Evolutionary conservation across 1,284 basidiomycete species (phyloP).

Genomic region (Wolfiporia cocos): DNA sequence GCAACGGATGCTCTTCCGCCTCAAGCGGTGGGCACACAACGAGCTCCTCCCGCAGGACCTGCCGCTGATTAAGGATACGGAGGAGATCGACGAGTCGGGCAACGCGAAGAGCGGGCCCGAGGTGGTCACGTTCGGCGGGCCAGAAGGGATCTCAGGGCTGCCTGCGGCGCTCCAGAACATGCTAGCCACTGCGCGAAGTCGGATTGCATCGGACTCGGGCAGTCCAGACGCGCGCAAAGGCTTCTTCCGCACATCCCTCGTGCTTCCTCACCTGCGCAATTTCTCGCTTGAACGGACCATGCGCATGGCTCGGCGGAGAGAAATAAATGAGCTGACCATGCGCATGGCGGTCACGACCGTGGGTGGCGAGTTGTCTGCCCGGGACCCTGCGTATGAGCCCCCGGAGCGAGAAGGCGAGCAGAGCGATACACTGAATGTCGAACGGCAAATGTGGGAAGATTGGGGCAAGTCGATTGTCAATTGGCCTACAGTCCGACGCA

Average conservation of each 20-base stretch:
- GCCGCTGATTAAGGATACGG: slow-evolving; percentile 41
- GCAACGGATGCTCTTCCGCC: slow-evolving; percentile 56
- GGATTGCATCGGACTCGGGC: slow-evolving; percentile 6
- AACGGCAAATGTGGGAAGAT: slow-evolving; percentile 56
- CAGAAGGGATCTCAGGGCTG: slow-evolving; percentile 21
- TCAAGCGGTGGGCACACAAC: slow-evolving; percentile 66
- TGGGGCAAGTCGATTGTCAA: slow-evolving; percentile 65
- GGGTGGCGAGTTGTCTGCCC: slow-evolving; percentile 57
- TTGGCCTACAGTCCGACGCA: slow-evolving; percentile 62
- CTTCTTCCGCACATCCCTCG: slow-evolving; percentile 68
- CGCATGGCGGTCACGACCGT: slow-evolving; percentile 72
- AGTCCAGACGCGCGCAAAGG: slow-evolving; percentile 24
- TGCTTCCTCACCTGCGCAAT: slow-evolving; percentile 64
- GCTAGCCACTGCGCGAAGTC: slow-evolving; percentile 12
- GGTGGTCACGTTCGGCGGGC: slow-evolving; percentile 45
- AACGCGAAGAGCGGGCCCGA: slow-evolving; percentile 32
- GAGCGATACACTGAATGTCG: slow-evolving; percentile 9
- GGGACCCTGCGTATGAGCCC: slow-evolving; percentile 16
- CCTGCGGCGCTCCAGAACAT: slow-evolving; percentile 18
- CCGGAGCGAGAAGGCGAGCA: slow-evolving; percentile 10
- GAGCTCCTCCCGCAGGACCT: slow-evolving; percentile 49
- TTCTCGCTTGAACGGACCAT: slow-evolving; percentile 46
- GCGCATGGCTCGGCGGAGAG: slow-evolving; percentile 56
- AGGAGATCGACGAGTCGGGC: slow-evolving; percentile 31
- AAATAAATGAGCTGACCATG: slow-evolving; percentile 75